phyloP scores from a whole-genome alignment of 2,329 filamentous ascomycete species.

The Fusarium sp. region DNA sequence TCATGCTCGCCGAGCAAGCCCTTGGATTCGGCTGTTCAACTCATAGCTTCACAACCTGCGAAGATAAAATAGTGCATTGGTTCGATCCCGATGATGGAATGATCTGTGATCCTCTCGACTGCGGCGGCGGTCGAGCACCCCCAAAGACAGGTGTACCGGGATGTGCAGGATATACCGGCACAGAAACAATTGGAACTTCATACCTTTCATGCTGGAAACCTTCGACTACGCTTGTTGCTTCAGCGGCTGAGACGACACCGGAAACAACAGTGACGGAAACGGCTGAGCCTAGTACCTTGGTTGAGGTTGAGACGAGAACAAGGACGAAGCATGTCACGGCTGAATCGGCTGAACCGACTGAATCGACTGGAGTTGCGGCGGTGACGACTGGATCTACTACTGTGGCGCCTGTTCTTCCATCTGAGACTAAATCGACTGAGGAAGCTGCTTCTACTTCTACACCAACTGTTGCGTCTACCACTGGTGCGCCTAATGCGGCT shows the following conservation, averaged over 20 bases:
- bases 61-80: conserved; percentile 46
- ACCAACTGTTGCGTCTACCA: neutral
- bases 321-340: neutral
- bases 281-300: neutral
- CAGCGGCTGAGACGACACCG: neutral
- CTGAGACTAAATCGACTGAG: neutral
- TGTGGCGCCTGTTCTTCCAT: conserved; percentile 7
- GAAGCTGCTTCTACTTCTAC: neutral
- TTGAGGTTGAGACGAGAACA: neutral
- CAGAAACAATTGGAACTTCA: conserved; percentile 36
- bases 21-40: conserved; percentile 27
- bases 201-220: conserved; percentile 38
- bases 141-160: conserved; percentile 63
- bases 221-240: conserved; percentile 8
- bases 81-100: conserved; percentile 64
- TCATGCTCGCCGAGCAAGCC: conserved; percentile 23
- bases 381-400: neutral
- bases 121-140: conserved; percentile 65
- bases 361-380: neutral
- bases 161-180: conserved; percentile 58
- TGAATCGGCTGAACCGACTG: neutral
- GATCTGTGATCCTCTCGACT: conserved; percentile 64
- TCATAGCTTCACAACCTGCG: conserved; percentile 33
- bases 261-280: neutral
- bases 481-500: conserved; percentile 5